Percentiles rank a stretch among this genome's conserved stretches.
These are phyloP conservation scores for Gossypium stocksii DNA, from an alignment of 345 rosid genomes.

Conservation along the genomic window DNA sequence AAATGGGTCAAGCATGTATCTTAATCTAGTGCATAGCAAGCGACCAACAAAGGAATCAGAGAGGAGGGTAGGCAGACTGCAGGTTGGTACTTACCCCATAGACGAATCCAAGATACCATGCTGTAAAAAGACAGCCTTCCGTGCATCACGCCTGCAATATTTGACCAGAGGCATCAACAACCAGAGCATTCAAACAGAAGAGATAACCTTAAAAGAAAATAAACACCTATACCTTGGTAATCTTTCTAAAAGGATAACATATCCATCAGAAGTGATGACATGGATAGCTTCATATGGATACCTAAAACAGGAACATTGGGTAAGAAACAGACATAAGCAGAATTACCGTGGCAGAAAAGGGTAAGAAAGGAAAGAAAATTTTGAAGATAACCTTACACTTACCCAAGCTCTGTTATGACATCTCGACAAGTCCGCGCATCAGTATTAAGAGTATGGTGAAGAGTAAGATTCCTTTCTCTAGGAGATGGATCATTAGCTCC, in stretches of 20 bases:
- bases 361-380: not conserved
- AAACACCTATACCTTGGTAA: conserved; percentile 67
- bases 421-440: conserved; percentile 94
- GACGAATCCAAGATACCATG: conserved; percentile 95
- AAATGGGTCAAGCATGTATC: not conserved
- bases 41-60: not conserved
- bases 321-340: conserved; percentile 10
- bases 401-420: conserved; percentile 97
- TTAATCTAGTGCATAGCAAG: not conserved
- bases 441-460: conserved; percentile 67
- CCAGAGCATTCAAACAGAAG: conserved; percentile 15
- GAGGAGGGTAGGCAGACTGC: not conserved
- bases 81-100: conserved; percentile 65
- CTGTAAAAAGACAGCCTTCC: conserved; percentile 83
- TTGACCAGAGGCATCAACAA: conserved; percentile 25
- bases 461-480: conserved; percentile 44
- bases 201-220: conserved; percentile 14
- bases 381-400: conserved; percentile 23
- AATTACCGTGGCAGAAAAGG: not conserved
- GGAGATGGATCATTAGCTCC: conserved; percentile 61
- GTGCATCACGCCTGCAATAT: conserved; percentile 73
- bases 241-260: conserved; percentile 90
- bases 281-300: conserved; percentile 93
- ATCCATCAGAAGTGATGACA: conserved; percentile 88
- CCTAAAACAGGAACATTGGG: conserved; percentile 34